A percentile compares a stretch with the other conserved stretches of the same genome.
phyloP scores from a whole-genome alignment of 2,329 filamentous ascomycete genomes.

The Microdochium bolleyi region DNA sequence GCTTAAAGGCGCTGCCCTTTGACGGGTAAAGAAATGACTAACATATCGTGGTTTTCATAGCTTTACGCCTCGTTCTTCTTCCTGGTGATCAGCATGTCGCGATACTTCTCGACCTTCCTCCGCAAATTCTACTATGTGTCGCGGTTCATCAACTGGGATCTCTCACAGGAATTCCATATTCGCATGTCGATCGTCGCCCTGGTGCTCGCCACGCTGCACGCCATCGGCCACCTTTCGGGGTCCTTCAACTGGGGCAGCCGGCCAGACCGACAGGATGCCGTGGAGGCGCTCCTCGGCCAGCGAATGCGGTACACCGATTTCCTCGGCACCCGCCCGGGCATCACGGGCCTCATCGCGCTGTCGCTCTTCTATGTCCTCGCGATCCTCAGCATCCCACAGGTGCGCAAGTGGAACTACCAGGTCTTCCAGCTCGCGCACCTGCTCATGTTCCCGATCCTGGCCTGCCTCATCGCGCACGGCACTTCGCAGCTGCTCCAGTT shows the following conservation, averaged over 20 bases:
- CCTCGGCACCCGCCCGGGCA: constrained; percentile 37
- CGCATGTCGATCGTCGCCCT: constrained; percentile 43
- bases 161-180: constrained; percentile 47
- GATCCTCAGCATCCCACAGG: constrained; percentile 37
- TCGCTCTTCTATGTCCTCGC: constrained; percentile 40
- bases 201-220: constrained; percentile 41
- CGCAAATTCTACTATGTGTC: constrained; percentile 42
- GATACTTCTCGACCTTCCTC: constrained; percentile 45
- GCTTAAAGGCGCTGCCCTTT: not conserved
- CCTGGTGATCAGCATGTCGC: constrained; percentile 4
- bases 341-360: constrained; percentile 39
- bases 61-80: not conserved
- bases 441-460: constrained; percentile 51
- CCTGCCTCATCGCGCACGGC: constrained; percentile 46
- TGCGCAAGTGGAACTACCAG: constrained; percentile 45
- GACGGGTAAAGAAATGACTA: not conserved
- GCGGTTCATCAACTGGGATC: constrained; percentile 48
- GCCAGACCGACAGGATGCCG: constrained; percentile 30
- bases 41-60: not conserved
- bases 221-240: constrained; percentile 44
- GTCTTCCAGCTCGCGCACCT: constrained; percentile 49
- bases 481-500: constrained; percentile 39
- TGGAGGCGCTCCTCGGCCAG: constrained; percentile 33
- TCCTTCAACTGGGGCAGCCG: constrained; percentile 42
- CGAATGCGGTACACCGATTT: constrained; percentile 37